Base-by-base conservation (phyloP, 371 early-diverging fungal species). In the Mucor mucedo region DNA sequence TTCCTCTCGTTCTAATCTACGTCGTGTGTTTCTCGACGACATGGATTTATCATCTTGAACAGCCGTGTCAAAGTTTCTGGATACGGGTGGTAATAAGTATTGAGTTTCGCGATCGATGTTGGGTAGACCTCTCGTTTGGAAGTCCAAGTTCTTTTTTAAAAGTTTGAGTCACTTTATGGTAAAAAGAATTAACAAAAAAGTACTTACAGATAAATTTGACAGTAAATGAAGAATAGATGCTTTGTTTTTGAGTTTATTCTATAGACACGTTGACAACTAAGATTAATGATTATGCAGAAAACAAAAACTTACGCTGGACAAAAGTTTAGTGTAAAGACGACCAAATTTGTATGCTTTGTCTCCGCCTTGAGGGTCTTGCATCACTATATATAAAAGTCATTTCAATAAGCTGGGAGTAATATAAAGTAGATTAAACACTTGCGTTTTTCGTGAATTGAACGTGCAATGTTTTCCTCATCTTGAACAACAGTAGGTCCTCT, bases 151-250 rank as follows among this genome's bases (percentile, higher is more conserved):
- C 47, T 21, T 21, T 21, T 21, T 21, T 42, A 47, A 62, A 56
- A 14, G 21, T 21, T 21, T 21, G 1, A 21, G 21, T 21, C 21
- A 21, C 21, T 21, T 1, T 21, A 21, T 21, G 21, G 21, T 21
- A 21, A 21, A 21, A 21, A 21, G 21, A 21, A 21, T 21, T 21
- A 21, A 8, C 21, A 4, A 21, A 8, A 62, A 49, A 40, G 53
- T 67, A 4, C 39, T 63, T 63, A 50, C 63, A 11, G 63, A 39
- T 33, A 54, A 11, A 35, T 55, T 33, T 11, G 62, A 32, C 14
- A 95, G 69, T 40, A 92, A 79, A 63, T 93, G 89, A 2, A 93
- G 76, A 27, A 87, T 80, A 10, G 94, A 80, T 93, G 93, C 92
- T 70, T 84, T 87, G 39, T 85, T 81, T 29, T 65, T 69, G 48